phyloP scores from a whole-genome alignment of 192 early-diverging fungal genomes.

The Coemansia sp. region DNA sequence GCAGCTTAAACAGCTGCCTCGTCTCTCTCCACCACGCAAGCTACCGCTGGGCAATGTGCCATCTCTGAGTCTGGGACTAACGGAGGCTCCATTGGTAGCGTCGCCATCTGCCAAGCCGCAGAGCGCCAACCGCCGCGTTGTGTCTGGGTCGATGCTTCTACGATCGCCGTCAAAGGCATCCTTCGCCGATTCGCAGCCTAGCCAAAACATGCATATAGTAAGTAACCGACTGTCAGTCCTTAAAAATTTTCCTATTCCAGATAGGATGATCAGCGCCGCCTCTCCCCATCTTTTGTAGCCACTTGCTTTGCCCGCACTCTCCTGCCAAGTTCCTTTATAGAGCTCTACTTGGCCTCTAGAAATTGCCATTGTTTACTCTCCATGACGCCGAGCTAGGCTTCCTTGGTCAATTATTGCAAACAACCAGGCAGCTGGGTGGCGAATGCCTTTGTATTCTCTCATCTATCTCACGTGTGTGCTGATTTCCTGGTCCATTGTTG shows the following conservation, averaged over 20 bases:
- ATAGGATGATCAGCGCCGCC: slow-evolving; percentile 4
- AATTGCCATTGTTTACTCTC: not conserved
- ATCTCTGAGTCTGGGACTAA: slow-evolving; percentile 37
- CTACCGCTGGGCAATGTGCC: slow-evolving; percentile 40
- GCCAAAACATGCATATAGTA: slow-evolving; percentile 52
- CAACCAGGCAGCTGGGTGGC: not conserved
- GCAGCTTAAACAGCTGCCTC: slow-evolving; percentile 51
- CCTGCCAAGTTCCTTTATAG: not conserved
- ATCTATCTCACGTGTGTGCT: not conserved
- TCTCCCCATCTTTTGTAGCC: not conserved
- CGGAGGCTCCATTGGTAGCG: slow-evolving; percentile 24
- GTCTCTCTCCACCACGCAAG: slow-evolving; percentile 55
- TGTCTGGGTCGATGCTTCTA: slow-evolving; percentile 54
- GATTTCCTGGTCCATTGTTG: slow-evolving; percentile 9
- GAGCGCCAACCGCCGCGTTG: slow-evolving; percentile 48
- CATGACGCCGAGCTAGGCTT: not conserved
- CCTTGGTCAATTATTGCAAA: not conserved
- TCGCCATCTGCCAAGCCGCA: slow-evolving; percentile 40
- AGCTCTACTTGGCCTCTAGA: not conserved
- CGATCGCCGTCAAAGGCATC: slow-evolving; percentile 54
- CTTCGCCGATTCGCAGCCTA: slow-evolving; percentile 44
- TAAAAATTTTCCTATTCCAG: slow-evolving; percentile 1
- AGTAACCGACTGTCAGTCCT: slow-evolving; percentile 22
- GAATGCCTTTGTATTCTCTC: not conserved
- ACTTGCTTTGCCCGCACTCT: not conserved